phyloP scores from a whole-genome alignment of 2,329 filamentous ascomycete species.

The Blumeria hordei region DNA sequence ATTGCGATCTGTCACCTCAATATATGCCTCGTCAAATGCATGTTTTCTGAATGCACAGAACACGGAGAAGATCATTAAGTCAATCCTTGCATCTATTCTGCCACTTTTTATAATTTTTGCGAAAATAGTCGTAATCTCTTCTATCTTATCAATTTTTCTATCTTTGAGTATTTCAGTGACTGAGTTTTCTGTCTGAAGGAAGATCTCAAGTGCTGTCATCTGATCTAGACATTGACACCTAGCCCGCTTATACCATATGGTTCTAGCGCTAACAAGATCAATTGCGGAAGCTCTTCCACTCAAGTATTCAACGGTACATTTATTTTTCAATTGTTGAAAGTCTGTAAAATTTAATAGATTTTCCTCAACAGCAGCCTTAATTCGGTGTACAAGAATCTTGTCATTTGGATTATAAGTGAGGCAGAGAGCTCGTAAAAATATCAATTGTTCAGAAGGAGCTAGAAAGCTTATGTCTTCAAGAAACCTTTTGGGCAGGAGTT shows the following conservation, averaged over 20 bases:
- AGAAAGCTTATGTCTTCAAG: constrained; percentile 19
- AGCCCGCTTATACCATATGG: constrained; percentile 20
- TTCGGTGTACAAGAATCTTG: constrained; percentile 3
- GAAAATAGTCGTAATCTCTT: constrained; percentile 5
- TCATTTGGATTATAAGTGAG: constrained; percentile 3
- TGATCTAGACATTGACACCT: constrained; percentile 15
- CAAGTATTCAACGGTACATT: constrained; percentile 18
- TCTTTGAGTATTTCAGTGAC: constrained; percentile 6
- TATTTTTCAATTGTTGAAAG: constrained; percentile 16
- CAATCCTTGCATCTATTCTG: constrained; percentile 21
- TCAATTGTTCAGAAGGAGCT: constrained; percentile 14
- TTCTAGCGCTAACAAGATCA: constrained; percentile 16
- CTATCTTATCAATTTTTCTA: constrained; percentile 4
- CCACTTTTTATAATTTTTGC: constrained; percentile 2
- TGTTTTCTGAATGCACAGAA: constrained; percentile 31
- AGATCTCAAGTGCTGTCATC: constrained; percentile 15
- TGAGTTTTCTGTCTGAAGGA: constrained; percentile 15
- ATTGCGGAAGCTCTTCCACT: constrained; percentile 16
- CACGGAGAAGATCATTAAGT: constrained; percentile 30
- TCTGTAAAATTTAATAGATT: constrained; percentile 6
- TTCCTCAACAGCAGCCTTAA: constrained; percentile 4
- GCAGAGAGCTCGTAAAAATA: constrained; percentile 6
- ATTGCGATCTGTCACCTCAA: constrained; percentile 37
- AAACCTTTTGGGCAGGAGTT: constrained; percentile 15
- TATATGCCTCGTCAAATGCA: constrained; percentile 36